phyloP scores from a whole-genome alignment of 371 early-diverging fungal genomes.

The Mucor velutinosus region DNA sequence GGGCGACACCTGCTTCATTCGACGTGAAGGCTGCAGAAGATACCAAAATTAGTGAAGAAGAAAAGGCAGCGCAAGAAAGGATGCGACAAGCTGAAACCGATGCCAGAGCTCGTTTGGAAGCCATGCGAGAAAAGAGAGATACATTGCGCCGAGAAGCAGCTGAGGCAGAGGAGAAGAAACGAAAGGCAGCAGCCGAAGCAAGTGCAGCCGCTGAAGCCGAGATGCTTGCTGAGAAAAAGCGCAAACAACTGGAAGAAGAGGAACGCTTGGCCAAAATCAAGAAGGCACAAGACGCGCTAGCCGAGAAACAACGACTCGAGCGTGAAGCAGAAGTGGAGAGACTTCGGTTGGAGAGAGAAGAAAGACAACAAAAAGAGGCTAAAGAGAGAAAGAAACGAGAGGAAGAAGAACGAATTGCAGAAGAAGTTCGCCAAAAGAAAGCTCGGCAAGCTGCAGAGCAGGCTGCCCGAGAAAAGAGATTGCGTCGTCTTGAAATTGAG shows the following conservation, averaged over 20 bases:
- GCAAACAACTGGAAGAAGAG: conserved; percentile 31
- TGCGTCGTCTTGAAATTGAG: conserved; percentile 35
- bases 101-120: conserved; percentile 33
- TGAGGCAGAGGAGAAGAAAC: conserved; percentile 28
- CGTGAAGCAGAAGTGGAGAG: conserved; percentile 18
- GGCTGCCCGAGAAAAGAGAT: conserved; percentile 44
- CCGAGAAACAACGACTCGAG: conserved; percentile 13
- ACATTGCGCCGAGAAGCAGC: conserved; percentile 27
- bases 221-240: conserved; percentile 26
- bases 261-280: conserved; percentile 16
- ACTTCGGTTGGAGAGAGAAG: conserved; percentile 19
- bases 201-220: conserved; percentile 27
- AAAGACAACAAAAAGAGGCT: conserved; percentile 19
- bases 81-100: conserved; percentile 42
- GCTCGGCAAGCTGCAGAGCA: conserved; percentile 43
- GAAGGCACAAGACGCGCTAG: conserved; percentile 21
- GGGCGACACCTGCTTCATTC: background rate
- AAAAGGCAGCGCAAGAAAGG: conserved; percentile 45
- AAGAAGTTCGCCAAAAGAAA: conserved; percentile 34
- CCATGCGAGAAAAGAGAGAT: conserved; percentile 33
- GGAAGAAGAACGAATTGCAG: conserved; percentile 34
- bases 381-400: conserved; percentile 27
- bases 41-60: conserved; percentile 21
- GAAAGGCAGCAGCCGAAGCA: conserved; percentile 23
- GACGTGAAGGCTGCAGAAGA: background rate